phyloP scores from a whole-genome alignment of 805 yeast species.

The Torulaspora quercuum region DNA sequence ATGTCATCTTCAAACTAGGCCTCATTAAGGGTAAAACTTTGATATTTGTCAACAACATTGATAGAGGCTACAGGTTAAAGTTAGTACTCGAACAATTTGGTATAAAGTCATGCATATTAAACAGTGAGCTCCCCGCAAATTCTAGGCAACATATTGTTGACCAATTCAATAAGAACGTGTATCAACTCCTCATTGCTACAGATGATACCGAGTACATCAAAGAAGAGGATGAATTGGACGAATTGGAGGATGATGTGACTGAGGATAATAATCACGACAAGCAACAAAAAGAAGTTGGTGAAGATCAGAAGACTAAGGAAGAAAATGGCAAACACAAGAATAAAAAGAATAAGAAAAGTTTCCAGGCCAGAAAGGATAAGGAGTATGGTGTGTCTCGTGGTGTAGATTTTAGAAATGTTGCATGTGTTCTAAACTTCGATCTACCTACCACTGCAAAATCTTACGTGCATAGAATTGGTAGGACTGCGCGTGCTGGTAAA shows the following conservation, averaged over 20 bases:
- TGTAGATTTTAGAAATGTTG: slow-evolving; percentile 92
- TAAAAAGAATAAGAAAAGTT: slow-evolving; percentile 29
- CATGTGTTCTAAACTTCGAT: slow-evolving; percentile 94
- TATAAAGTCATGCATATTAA: slow-evolving; percentile 78
- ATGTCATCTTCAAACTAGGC: slow-evolving; percentile 85
- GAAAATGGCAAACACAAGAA: slow-evolving; percentile 25
- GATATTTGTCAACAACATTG: slow-evolving; percentile 88
- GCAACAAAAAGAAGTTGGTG: slow-evolving; percentile 16
- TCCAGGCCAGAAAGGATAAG: slow-evolving; percentile 46
- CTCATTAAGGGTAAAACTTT: slow-evolving; percentile 88
- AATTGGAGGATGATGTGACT: slow-evolving; percentile 21
- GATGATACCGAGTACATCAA: slow-evolving; percentile 71
- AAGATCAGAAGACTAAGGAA: slow-evolving; percentile 5
- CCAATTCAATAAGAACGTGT: slow-evolving; percentile 87
- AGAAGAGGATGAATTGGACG: slow-evolving; percentile 44
- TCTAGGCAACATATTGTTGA: slow-evolving; percentile 94
- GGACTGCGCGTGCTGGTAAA: slow-evolving; percentile 97
- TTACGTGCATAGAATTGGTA: slow-evolving; percentile 89
- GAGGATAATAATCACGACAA: too few relatives aligned
- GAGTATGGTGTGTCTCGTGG: slow-evolving; percentile 97
- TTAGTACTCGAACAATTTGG: slow-evolving; percentile 94
- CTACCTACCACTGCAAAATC: slow-evolving; percentile 85
- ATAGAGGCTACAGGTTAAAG: slow-evolving; percentile 90
- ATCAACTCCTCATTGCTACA: slow-evolving; percentile 85
- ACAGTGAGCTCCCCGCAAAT: slow-evolving; percentile 88